Evolutionary conservation across 2,329 filamentous ascomycete genomes (phyloP).

Genomic region (Pseudogymnoascus sp.): DNA sequence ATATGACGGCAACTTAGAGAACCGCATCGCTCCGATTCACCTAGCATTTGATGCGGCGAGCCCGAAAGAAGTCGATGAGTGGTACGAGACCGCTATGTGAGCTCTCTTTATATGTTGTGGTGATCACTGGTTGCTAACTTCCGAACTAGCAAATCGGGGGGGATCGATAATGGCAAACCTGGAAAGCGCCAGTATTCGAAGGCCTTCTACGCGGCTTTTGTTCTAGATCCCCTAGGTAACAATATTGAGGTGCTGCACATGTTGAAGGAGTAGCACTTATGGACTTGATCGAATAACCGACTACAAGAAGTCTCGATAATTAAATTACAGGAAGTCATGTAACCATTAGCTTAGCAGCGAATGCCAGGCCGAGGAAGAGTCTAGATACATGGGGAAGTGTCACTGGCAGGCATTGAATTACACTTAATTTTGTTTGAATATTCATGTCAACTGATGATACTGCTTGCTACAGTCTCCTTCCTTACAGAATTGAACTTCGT

Average conservation of each 20-base stretch:
- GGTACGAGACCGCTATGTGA: slow-evolving; percentile 16
- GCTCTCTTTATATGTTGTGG: neutral
- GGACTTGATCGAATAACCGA: neutral
- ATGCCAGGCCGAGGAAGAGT: neutral
- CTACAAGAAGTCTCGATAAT: neutral
- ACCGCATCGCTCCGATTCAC: slow-evolving; percentile 10
- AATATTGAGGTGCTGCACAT: slow-evolving; percentile 16
- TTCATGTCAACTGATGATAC: neutral
- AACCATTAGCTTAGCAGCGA: neutral
- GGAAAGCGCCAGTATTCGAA: slow-evolving; percentile 16
- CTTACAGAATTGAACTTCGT: neutral
- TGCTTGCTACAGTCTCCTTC: neutral
- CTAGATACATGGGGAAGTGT: neutral
- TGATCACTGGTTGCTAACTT: neutral
- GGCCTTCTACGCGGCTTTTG: slow-evolving; percentile 19
- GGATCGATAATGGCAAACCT: slow-evolving; percentile 15
- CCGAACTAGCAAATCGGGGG: slow-evolving; percentile 13
- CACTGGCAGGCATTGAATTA: too few species aligned
- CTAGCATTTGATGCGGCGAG: slow-evolving; percentile 14
- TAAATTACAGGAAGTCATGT: neutral
- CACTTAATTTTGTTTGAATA: neutral
- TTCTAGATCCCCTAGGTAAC: slow-evolving; percentile 18
- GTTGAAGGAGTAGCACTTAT: neutral
- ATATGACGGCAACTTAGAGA: neutral
- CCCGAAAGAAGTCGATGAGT: slow-evolving; percentile 14